Conservation (phyloP, 768 basidiomycete genomes). For the Lactifluus subvellereus region DNA sequence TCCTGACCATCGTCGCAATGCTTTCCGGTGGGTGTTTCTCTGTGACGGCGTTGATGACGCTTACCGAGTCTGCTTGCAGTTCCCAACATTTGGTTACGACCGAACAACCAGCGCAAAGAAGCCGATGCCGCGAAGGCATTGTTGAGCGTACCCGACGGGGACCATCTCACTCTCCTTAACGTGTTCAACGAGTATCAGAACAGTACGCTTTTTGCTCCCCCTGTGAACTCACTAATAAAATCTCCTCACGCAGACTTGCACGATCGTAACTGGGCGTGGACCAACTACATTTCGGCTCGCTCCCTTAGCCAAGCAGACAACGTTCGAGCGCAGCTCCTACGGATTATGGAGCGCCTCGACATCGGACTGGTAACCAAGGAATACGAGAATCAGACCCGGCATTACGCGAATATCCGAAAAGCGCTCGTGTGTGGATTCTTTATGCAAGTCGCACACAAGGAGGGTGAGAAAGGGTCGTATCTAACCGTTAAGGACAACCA, state of each 20-base stretch:
- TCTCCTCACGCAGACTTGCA: constrained; percentile 38
- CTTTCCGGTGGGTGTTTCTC: constrained; percentile 62
- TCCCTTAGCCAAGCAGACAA: constrained; percentile 90
- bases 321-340: constrained; percentile 80
- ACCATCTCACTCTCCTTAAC: constrained; percentile 91
- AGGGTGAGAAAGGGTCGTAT: constrained; percentile 85
- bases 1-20: constrained; percentile 94
- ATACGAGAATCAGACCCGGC: constrained; percentile 47
- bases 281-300: constrained; percentile 77
- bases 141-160: constrained; percentile 90
- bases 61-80: constrained; percentile 39
- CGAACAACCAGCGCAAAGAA: constrained; percentile 79
- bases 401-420: constrained; percentile 69
- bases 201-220: constrained; percentile 43
- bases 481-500: constrained; percentile 94
- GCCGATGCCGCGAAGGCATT: constrained; percentile 89
- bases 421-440: constrained; percentile 91
- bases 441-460: constrained; percentile 96
- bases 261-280: constrained; percentile 81
- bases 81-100: constrained; percentile 92
- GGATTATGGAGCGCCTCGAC: constrained; percentile 88
- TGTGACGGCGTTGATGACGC: neutral
- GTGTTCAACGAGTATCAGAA: constrained; percentile 89
- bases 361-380: constrained; percentile 62
- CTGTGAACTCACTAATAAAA: neutral